Evolutionary conservation across 345 rosid species (phyloP).

Genomic region (Eucalyptus shirleyi): DNA sequence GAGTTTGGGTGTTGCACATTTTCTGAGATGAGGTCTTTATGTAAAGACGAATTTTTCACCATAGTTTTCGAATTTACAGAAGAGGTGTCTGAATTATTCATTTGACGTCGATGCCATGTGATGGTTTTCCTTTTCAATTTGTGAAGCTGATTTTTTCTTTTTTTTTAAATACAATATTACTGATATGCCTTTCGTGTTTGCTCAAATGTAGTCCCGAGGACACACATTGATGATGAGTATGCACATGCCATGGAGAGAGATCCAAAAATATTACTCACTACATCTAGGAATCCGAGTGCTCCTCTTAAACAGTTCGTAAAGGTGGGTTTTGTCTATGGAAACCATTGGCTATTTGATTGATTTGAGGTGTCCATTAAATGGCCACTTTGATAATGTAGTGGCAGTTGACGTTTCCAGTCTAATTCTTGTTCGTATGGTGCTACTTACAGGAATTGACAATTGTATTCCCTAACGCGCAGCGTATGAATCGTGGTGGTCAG

Average conservation of each 20-base stretch:
- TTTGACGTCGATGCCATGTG: neutral
- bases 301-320: constrained; percentile 68
- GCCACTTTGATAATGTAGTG: neutral
- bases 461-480: constrained; percentile 71
- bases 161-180: neutral
- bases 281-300: constrained; percentile 84
- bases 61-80: neutral
- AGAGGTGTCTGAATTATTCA: neutral
- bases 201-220: constrained; percentile 42
- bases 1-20: neutral
- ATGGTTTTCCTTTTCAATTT: neutral
- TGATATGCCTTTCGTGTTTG: neutral
- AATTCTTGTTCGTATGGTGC: neutral
- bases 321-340: constrained; percentile 18
- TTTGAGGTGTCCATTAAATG: neutral
- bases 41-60: neutral
- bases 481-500: constrained; percentile 85
- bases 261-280: constrained; percentile 77
- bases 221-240: constrained; percentile 85
- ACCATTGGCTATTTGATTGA: neutral
- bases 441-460: constrained; percentile 61
- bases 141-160: neutral
- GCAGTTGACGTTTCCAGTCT: neutral
- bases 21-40: neutral
- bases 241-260: constrained; percentile 57